Percentiles rank a stretch among this genome's conserved stretches.
phyloP scores from a whole-genome alignment of 345 rosid genomes.

The Bretschneidera sinensis region DNA sequence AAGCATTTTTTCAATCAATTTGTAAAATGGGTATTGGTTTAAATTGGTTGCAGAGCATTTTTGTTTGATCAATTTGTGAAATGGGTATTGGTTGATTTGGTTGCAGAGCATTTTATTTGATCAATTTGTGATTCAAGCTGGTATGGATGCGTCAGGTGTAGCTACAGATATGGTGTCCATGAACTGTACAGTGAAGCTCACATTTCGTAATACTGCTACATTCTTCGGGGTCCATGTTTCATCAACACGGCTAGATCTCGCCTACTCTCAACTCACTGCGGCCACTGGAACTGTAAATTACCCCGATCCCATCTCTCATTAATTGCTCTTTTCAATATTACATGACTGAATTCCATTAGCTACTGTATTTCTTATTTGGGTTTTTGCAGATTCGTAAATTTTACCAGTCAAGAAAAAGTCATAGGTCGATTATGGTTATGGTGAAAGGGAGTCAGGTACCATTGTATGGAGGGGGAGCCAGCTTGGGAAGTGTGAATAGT shows the following conservation, averaged over 20 bases:
- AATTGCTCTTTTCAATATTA: not conserved
- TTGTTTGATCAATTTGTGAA: not conserved
- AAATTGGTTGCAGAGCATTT: not conserved
- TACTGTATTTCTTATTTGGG: not conserved
- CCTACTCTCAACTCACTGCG: constrained; percentile 51
- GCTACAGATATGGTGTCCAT: constrained; percentile 60
- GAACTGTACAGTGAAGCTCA: constrained; percentile 55
- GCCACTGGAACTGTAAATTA: constrained; percentile 56
- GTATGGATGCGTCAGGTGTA: constrained; percentile 57
- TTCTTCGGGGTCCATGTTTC: constrained; percentile 68
- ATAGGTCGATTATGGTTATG: constrained; percentile 34
- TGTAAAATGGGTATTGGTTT: too few relatives aligned
- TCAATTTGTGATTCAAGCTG: constrained; percentile 60
- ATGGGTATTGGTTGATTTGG: not conserved
- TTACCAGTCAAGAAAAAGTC: constrained; percentile 64
- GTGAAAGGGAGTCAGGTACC: constrained; percentile 44
- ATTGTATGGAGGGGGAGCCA: constrained; percentile 60
- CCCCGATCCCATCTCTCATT: not conserved
- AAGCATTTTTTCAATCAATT: too few relatives aligned
- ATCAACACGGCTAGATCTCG: constrained; percentile 51
- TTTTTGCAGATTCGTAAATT: constrained; percentile 42
- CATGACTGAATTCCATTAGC: too few relatives aligned
- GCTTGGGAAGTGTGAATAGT: constrained; percentile 45
- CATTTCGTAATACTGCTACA: constrained; percentile 51
- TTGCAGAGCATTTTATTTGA: constrained; percentile 49